Evolutionary conservation across 768 basidiomycete genomes (phyloP).

Genomic region (Leccinum truebloodii): DNA sequence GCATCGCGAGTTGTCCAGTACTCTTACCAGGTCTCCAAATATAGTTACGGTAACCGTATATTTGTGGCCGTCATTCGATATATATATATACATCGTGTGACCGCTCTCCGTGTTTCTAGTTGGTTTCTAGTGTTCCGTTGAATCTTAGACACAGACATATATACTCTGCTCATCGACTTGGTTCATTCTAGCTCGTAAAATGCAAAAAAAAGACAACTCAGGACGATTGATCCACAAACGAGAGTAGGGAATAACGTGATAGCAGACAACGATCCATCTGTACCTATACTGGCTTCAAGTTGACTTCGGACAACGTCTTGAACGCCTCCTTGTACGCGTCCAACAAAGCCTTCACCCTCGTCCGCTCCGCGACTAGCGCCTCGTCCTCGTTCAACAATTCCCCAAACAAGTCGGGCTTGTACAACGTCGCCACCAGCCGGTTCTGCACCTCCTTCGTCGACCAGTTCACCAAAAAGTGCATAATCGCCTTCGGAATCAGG

Average conservation of each 20-base stretch:
- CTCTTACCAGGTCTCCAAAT: constrained; percentile 20
- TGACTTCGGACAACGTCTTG: constrained; percentile 82
- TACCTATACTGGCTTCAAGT: constrained; percentile 58
- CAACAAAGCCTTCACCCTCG: constrained; percentile 89
- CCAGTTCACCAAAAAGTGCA: constrained; percentile 97
- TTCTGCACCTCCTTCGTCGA: constrained; percentile 98
- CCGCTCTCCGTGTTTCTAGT: not conserved
- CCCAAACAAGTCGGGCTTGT: constrained; percentile 91
- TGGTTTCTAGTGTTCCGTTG: constrained; percentile 3
- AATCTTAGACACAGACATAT: constrained; percentile 6
- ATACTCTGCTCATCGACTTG: not conserved
- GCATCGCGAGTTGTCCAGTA: constrained; percentile 20
- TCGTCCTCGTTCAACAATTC: constrained; percentile 96
- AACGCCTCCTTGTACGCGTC: constrained; percentile 97
- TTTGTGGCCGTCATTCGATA: constrained; percentile 14
- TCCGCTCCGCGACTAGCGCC: constrained; percentile 88
- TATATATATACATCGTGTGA: constrained; percentile 13
- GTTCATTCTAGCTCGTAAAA: not conserved
- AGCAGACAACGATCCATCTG: not conserved
- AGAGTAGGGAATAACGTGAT: not conserved
- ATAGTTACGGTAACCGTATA: constrained; percentile 21
- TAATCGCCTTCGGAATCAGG: constrained; percentile 95
- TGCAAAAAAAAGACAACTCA: not conserved
- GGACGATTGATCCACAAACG: not conserved
- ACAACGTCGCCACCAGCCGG: constrained; percentile 88